Base-by-base conservation (phyloP, 805 yeast genomes). In the Starmerella cellae region DNA sequence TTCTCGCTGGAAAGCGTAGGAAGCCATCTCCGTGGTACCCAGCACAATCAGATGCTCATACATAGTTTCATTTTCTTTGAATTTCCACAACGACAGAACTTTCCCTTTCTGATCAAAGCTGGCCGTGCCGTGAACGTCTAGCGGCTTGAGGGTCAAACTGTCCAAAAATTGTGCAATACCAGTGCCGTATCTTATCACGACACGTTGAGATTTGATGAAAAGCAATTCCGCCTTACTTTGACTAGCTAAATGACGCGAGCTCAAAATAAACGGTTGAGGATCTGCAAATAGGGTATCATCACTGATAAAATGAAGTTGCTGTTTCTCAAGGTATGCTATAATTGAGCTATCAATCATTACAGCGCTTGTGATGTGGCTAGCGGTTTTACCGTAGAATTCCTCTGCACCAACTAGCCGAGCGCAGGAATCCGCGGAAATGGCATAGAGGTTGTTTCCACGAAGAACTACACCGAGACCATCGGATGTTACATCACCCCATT, bases 1-100 rank as follows among this genome's bases (percentile, higher is more conserved):
- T 8, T 37, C 32, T 10, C 50, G 42, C n/a, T 29, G 14, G 11
- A 43, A 24, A 1, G 45, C 20, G 40, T 46, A 46, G 14, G 50
- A 40, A 30, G 43, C 17, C n/a, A 14, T 18, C 2, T 41, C 38
- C 11, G 22, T n/a, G 8, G 45, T 45, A n/a, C 35, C 43, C 2
- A 39, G 18, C 9, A 43, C 36, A 1, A 46, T 22, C 2, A 46
- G 35, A 9, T 46, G 46, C 31, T 46, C 47, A 19, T 16, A 39
- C n/a, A 16, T 3, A 3, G 27, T 29, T 2, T 42, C 47, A 1
- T 37, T 16, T 11, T n/a, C 18, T 4, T 21, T 17, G n/a, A 46
- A 38, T 16, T 22, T 30, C 47, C 50, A 46, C 5, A 46, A 14
- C 1, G 28, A 3, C 17, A 35, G 24, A 6, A 14, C 16, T 13